Evolutionary conservation across 2,329 filamentous ascomycete genomes (phyloP), one percentile per base, ranked within the genome.

Genomic region (Exophiala viscosa): DNA sequence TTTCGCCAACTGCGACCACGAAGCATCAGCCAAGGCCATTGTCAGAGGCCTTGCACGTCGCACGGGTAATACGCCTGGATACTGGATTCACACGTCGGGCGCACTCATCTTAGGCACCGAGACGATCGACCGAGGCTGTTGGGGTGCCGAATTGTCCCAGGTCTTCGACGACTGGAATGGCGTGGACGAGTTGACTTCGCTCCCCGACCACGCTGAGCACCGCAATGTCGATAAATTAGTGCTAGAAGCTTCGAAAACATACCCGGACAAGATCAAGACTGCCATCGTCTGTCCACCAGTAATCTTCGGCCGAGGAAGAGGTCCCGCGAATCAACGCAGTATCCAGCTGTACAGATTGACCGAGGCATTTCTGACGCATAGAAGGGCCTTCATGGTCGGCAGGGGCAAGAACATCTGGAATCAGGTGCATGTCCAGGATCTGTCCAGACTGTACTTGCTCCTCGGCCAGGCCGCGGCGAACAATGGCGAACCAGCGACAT

Each of bases 141-240:
- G 66, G 45, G 74, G 74, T 4, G 66, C 71, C 33, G 62, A 69
- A 40, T 68, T 72, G 3, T 58, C 65, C 9, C 75, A 76, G 55
- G 65, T 73, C 45, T 75, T 70, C 62, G 68, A 76, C 48, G 74
- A 78, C 61, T 72, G 72, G 68, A 71, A 74, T 14, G 69, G 67
- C 6, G 66, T 75, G 7, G 60, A 62, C 33, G 72, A 75, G 52
- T 62, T 76, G 3, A 58, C 67, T n/a, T 69, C 67, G 35, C 65
- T 73, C 5, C 73, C 73, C 1, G 67, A 68, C 36, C 64, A 70
- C 44, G 69, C 72, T 78, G 64, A 75, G 18, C 87, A 90, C 69
- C 80, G 85, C 10, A 74, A 83, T 62, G 80, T 88, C 3, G 87
- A 92, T 67, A 80, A 83, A 64, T 75, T 88, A 18, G 78, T 90